Conservation (phyloP, 2,329 filamentous ascomycete species). For the Colletotrichum kahawae region DNA sequence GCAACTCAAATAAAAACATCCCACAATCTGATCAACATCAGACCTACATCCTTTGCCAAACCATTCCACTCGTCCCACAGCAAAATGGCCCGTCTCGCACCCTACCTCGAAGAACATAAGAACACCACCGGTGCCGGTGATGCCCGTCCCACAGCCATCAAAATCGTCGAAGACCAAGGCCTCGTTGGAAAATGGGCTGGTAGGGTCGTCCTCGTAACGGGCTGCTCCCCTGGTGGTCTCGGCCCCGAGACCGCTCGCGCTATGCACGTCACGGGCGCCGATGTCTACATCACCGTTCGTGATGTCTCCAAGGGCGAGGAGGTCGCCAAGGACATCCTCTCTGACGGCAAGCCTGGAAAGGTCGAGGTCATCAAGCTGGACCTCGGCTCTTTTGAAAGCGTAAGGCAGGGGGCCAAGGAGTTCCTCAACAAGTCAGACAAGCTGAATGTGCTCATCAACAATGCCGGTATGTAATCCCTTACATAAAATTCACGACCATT, state of each 20-base stretch:
- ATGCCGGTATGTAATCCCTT: conserved; percentile 23
- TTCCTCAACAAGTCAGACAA: conserved; percentile 19
- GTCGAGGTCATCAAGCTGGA: conserved; percentile 39
- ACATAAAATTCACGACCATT: rapidly evolving
- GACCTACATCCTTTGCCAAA: background rate
- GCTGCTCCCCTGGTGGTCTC: conserved; percentile 43
- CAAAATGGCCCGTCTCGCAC: conserved; percentile 10
- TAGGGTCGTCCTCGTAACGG: conserved; percentile 34
- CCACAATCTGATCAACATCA: background rate
- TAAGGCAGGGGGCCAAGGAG: conserved; percentile 28
- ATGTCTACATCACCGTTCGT: conserved; percentile 17
- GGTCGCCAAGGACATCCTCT: conserved; percentile 14
- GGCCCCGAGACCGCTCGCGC: conserved; percentile 44
- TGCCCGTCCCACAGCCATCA: conserved; percentile 21
- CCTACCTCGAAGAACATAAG: conserved; percentile 12
- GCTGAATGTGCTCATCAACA: conserved; percentile 28
- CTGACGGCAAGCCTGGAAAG: conserved; percentile 17
- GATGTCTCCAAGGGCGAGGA: conserved; percentile 10
- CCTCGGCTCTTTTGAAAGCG: conserved; percentile 32
- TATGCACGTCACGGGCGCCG: conserved; percentile 16
- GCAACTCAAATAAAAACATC: background rate
- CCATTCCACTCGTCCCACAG: background rate
- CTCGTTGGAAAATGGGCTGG: conserved; percentile 16
- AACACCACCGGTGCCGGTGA: conserved; percentile 22
- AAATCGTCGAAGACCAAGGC: conserved; percentile 22